Conservation (phyloP, 192 early-diverging fungal genomes). For the Backusella psychrophila region DNA sequence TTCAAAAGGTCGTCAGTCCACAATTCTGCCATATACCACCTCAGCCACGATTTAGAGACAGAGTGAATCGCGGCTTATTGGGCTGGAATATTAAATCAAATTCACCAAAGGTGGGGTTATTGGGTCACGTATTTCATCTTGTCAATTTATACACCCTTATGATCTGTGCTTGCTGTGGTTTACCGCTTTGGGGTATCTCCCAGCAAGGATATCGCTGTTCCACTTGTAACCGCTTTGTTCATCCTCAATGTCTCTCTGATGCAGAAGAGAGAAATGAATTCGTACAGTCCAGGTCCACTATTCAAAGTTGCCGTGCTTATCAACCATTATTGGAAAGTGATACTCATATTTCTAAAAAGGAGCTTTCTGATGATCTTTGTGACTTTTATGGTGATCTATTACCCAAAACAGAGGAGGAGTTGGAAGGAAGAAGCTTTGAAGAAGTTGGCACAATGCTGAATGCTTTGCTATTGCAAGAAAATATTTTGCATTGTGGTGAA, state of each 20-base stretch:
- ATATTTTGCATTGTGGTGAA: constrained; percentile 34
- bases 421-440: constrained; percentile 29
- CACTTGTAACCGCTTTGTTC: constrained; percentile 48
- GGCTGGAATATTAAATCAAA: neutral
- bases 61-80: neutral
- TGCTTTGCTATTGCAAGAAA: constrained; percentile 36
- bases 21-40: constrained; percentile 39
- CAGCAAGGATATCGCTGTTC: constrained; percentile 55
- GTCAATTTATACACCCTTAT: constrained; percentile 54
- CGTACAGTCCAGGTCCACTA: neutral
- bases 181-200: constrained; percentile 55
- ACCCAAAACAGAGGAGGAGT: neutral
- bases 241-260: constrained; percentile 35
- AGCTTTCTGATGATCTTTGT: neutral
- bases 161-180: constrained; percentile 46
- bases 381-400: constrained; percentile 9
- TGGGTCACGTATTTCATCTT: constrained; percentile 49
- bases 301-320: constrained; percentile 18
- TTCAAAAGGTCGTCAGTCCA: constrained; percentile 42
- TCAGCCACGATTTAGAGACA: constrained; percentile 17
- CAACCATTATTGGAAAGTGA: constrained; percentile 27
- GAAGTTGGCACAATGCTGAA: constrained; percentile 35
- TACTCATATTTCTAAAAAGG: constrained; percentile 30
- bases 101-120: constrained; percentile 2
- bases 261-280: constrained; percentile 3